Conservation (phyloP, 73 alveolate genomes). For the Paramecium octaurelia region DNA sequence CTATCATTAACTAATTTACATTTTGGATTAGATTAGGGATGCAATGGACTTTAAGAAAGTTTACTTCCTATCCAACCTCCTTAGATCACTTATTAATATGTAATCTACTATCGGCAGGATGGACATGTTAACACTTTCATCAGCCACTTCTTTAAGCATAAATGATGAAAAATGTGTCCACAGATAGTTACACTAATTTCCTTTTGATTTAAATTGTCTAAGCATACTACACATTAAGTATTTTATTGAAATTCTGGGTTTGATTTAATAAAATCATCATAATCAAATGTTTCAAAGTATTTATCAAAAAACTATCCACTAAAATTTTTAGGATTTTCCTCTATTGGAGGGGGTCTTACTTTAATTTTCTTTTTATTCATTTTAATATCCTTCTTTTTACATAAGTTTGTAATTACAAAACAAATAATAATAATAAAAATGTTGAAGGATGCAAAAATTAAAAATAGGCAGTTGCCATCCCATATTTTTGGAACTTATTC, state of each 20-base stretch:
- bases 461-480: background rate
- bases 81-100: background rate
- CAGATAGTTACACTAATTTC: slow-evolving; percentile 29
- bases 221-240: slow-evolving; percentile 13
- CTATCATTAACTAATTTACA: background rate
- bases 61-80: slow-evolving; percentile 29
- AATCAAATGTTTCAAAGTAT: background rate
- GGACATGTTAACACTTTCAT: slow-evolving; percentile 49
- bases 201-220: background rate
- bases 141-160: slow-evolving; percentile 53
- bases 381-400: background rate
- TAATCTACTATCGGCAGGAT: slow-evolving; percentile 21
- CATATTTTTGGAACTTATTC: background rate
- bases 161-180: slow-evolving; percentile 47
- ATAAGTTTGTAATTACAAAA: background rate
- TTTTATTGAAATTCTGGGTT: background rate
- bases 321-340: background rate
- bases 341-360: background rate
- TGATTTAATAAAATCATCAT: background rate
- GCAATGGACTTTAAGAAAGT: background rate
- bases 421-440: background rate
- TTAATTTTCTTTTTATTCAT: background rate
- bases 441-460: background rate
- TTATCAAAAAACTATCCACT: background rate
- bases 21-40: background rate